Base-by-base conservation (phyloP, 129 eudicot species). In the Helianthus annuus region DNA sequence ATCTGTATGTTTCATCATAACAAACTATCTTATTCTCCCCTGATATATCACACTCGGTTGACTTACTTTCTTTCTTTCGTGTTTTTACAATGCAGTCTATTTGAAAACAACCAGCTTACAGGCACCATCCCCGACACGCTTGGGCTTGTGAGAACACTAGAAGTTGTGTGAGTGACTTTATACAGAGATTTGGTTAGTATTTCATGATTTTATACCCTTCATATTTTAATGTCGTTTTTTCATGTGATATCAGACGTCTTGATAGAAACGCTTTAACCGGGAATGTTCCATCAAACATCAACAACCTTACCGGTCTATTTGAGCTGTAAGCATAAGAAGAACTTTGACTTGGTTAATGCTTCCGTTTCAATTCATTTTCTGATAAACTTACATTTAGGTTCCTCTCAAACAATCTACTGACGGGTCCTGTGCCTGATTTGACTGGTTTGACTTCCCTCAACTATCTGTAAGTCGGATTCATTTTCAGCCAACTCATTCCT, bases 71-170 rank as follows among this genome's bases (percentile, higher is more conserved):
- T n/a, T n/a, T n/a, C n/a, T n/a, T n/a, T n/a, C n/a, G n/a, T n/a
- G n/a, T n/a, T n/a, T n/a, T n/a, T n/a, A n/a, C n/a, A n/a, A n/a
- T n/a, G 48, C 79, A 93, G 98, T 81, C 85, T 93, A 39, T 76
- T 93, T 39, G 98, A 93, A 24, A 82, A 77, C 89, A 93, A 93
- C 79, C 71, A 39, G 80, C 84, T 93, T 10, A 80, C 48, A 4
- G 98, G 95, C 54, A 19, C 38, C 46, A 87, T 93, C 64, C 98
- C 98, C 46, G 38, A 79, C 8, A 82, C 92, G 6, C 73, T 93
- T 32, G 96, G 96, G 77, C 89, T 85, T 10, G 91, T 84, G 49
- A 62, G 19, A 57, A 62, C 83, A 5, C 78, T 93, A 67, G 92
- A 90, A 74, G 89, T 83, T 61, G 61, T 93, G 98, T 93, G 77